Conservation (phyloP, 495 filamentous ascomycete genomes). For the Xylaria castorea region DNA sequence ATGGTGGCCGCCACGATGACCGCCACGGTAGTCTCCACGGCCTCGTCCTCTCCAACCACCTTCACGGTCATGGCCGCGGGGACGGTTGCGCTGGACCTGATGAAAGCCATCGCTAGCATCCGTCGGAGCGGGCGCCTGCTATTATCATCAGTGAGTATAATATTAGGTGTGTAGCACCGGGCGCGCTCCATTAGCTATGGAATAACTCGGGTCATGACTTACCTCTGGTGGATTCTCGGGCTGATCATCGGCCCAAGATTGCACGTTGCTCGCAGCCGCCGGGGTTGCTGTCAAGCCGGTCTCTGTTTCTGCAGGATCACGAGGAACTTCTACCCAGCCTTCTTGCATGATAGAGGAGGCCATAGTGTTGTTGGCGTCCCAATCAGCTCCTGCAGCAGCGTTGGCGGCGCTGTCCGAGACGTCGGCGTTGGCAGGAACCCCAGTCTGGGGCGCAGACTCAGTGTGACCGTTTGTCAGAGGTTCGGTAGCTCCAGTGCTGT, state of each 20-base stretch:
- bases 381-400: constrained; percentile 69
- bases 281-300: constrained; percentile 66
- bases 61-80: constrained; percentile 57
- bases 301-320: constrained; percentile 76
- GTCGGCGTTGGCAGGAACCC: constrained; percentile 57
- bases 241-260: constrained; percentile 74
- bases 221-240: constrained; percentile 53
- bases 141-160: constrained; percentile 29
- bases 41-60: constrained; percentile 57
- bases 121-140: constrained; percentile 40
- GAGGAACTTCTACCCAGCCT: constrained; percentile 75
- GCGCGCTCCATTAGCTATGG: background rate
- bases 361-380: constrained; percentile 63
- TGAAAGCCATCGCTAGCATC: constrained; percentile 71
- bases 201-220: constrained; percentile 28
- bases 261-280: constrained; percentile 58
- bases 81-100: constrained; percentile 66
- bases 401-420: constrained; percentile 70
- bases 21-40: constrained; percentile 63
- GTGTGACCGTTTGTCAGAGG: constrained; percentile 57
- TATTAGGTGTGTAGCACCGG: background rate
- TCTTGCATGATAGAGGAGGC: constrained; percentile 63
- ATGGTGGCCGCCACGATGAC: constrained; percentile 59
- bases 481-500: constrained; percentile 48
- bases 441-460: constrained; percentile 50